phyloP scores from a whole-genome alignment of 495 filamentous ascomycete genomes.

The Podospora comata region DNA sequence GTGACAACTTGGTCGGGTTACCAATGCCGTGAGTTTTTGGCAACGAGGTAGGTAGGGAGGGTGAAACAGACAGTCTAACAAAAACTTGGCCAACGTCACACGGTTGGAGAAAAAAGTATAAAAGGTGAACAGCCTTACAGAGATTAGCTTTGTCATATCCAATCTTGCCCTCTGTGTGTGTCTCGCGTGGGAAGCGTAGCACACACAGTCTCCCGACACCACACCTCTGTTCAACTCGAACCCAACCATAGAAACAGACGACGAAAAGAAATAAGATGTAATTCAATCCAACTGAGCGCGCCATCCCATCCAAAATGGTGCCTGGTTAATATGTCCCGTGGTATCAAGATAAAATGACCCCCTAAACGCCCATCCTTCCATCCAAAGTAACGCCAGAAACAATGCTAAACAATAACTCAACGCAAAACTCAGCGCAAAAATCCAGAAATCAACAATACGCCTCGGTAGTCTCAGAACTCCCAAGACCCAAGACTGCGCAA shows the following conservation, averaged over 20 bases:
- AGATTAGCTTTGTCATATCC: background rate
- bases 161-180: background rate
- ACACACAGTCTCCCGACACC: background rate
- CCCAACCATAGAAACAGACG: background rate
- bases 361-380: constrained; percentile 10
- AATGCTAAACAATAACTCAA: constrained; percentile 17
- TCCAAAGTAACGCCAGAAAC: constrained; percentile 22
- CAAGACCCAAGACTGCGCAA: too few relatives aligned
- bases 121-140: background rate
- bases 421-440: constrained; percentile 3
- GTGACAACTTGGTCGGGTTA: background rate
- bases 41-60: background rate
- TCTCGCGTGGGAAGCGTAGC: background rate
- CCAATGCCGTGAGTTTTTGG: background rate
- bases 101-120: background rate
- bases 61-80: background rate
- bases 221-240: background rate
- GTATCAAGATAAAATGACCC: constrained; percentile 26
- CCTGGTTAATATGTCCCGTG: constrained; percentile 13
- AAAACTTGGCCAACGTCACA: background rate
- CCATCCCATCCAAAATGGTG: background rate
- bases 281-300: constrained; percentile 7
- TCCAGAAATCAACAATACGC: too few relatives aligned
- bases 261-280: background rate
- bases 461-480: background rate